These are phyloP conservation scores for Plasmodium gaboni DNA, from an alignment of 169 alveolate genomes.

Conservation along the genomic window DNA sequence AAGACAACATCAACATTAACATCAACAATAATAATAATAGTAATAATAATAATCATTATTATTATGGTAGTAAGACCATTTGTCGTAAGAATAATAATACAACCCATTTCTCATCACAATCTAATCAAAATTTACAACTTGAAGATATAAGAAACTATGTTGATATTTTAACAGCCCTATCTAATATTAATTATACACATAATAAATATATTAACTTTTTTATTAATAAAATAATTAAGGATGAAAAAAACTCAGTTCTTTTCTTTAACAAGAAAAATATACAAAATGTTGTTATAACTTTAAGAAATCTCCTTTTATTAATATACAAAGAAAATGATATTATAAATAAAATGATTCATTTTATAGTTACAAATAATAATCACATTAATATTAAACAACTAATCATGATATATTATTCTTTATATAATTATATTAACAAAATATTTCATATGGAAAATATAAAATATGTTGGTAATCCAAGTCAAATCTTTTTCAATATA, in stretches of 20 bases:
- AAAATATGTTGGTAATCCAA: constrained; percentile 14
- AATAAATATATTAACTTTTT: constrained; percentile 35
- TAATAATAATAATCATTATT: no score
- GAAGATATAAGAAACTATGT: constrained; percentile 38
- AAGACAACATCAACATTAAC: no score
- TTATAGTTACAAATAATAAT: constrained; percentile 5
- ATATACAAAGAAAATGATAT: constrained; percentile 14
- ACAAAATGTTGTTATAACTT: constrained; percentile 19
- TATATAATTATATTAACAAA: constrained; percentile 26
- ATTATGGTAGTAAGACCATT: not conserved
- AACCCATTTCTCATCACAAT: no score
- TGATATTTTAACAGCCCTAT: constrained; percentile 41
- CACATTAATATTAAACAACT: constrained; percentile 35
- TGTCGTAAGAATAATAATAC: no score
- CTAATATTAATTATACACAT: constrained; percentile 34
- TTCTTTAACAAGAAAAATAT: constrained; percentile 31
- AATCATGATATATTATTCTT: constrained; percentile 46
- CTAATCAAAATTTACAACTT: no score
- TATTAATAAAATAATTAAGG: constrained; percentile 13
- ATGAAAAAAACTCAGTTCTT: not conserved
- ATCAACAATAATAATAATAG: no score
- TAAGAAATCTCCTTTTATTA: constrained; percentile 32
- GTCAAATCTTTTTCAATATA: not conserved
- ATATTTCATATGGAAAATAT: not conserved
- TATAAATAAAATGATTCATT: constrained; percentile 3